A percentile compares a stretch with the other conserved stretches of the same genome.
Evolutionary conservation across 2,329 filamentous ascomycete genomes (phyloP).

Genomic region (Aspergillus sp.): DNA sequence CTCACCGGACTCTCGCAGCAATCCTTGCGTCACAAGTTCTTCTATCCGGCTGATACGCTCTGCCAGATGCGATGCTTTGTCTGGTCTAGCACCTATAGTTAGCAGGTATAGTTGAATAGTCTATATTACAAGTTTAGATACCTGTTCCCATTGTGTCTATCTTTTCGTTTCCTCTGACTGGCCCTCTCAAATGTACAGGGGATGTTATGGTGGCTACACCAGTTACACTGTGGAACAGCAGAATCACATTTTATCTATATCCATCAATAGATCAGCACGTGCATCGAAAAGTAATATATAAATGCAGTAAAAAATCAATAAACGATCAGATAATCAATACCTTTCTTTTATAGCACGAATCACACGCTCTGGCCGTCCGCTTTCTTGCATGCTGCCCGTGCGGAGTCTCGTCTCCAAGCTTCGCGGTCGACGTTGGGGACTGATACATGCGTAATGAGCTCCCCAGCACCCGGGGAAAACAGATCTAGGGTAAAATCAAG

Average conservation of each 20-base stretch:
- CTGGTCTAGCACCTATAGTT: background rate
- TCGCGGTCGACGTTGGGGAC: conserved; percentile 3
- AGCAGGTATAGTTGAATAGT: background rate
- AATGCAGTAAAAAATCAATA: background rate
- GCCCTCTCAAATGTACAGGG: conserved; percentile 43
- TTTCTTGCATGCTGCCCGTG: conserved; percentile 11
- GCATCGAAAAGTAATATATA: no score
- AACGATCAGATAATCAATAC: conserved; percentile 20
- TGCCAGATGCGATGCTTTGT: conserved; percentile 25
- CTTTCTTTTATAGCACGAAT: conserved; percentile 49
- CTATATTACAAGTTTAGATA: conserved; percentile 5
- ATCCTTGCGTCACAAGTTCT: conserved; percentile 28
- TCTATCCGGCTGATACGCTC: conserved; percentile 40
- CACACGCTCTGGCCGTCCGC: conserved; percentile 39
- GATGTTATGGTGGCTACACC: conserved; percentile 47
- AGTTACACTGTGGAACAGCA: conserved; percentile 43
- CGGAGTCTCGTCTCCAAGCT: conserved; percentile 4
- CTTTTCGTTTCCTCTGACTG: conserved; percentile 24
- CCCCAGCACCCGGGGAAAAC: no score
- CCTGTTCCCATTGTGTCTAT: conserved; percentile 14
- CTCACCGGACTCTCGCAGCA: conserved; percentile 21
- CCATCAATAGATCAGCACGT: conserved; percentile 1
- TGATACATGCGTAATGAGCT: conserved; percentile 9
- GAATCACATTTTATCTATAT: conserved; percentile 49
- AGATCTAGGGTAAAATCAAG: no score